A percentile compares a stretch with the other conserved stretches of the same genome.
Evolutionary conservation across 257 asterid genomes (phyloP).

Genomic region (Parsonsia alboflavescens): DNA sequence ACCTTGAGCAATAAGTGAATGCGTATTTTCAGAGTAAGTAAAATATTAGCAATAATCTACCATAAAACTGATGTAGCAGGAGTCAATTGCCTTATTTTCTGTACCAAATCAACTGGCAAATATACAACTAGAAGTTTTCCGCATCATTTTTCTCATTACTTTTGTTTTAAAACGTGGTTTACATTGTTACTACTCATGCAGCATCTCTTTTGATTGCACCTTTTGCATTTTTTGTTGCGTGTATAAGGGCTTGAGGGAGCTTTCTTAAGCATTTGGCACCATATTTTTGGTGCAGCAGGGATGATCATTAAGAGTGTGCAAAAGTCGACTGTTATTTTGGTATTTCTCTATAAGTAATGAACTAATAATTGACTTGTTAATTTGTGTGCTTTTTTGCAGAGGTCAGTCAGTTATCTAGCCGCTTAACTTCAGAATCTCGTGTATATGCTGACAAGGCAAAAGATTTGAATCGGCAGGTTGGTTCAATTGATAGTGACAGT

Average conservation of each 20-base stretch:
- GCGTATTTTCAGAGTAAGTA: background rate
- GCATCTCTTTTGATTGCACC: background rate
- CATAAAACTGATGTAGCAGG: background rate
- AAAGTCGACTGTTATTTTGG: background rate
- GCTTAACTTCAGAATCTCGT: constrained; percentile 89
- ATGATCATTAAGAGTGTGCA: background rate
- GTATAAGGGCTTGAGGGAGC: background rate
- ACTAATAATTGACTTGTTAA: constrained; percentile 2
- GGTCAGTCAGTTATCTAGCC: constrained; percentile 88
- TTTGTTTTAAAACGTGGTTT: background rate
- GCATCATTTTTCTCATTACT: background rate
- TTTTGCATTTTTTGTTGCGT: background rate
- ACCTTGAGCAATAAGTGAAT: background rate
- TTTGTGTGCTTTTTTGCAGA: constrained; percentile 38
- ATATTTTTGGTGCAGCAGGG: background rate
- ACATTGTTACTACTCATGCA: background rate
- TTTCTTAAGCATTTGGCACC: background rate
- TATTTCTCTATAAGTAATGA: background rate
- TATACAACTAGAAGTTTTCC: background rate
- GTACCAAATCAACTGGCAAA: background rate
- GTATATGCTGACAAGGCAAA: constrained; percentile 82
- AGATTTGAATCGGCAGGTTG: constrained; percentile 93
- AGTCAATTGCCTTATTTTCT: background rate
- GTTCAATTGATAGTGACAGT: constrained; percentile 14
- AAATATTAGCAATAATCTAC: background rate